Evolutionary conservation across 306 rosid genomes (phyloP), one percentile per base, ranked within the genome.

Genomic region (Lablab purpureus): DNA sequence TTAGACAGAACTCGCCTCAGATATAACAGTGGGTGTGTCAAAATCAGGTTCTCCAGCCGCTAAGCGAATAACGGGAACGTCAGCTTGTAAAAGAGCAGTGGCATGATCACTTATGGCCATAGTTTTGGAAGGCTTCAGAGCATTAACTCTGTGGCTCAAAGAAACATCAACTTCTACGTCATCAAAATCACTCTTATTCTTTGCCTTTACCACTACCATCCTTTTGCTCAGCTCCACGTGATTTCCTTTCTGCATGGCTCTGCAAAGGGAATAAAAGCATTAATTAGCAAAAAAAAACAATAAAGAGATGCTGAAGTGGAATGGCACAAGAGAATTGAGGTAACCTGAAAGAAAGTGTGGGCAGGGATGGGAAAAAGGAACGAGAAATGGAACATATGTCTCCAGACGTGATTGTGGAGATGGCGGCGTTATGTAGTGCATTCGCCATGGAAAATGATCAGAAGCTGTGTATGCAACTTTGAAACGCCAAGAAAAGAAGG

Each of bases 21-120:
- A 87, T 45, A 94, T 87, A 17, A 77, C 66, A 63, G 87, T 36
- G 0, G 97, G 97, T 1, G 98, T 94, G 55, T 90, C 96, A 34
- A 94, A 94, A 85, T 94, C 94, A 6, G 98, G 92, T 30, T 94
- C 98, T 49, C 98, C 97, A 1, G 95, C 91, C 4, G 98, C 90
- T 36, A 91, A 83, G 25, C 92, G 87, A 76, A 93, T 93, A 49
- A 93, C 90, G 1, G 93, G 97, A 30, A 93, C 82, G 2, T 97
- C 97, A 2, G 98, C 91, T 77, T 86, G 87, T 25, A 75, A 85
- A 49, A 93, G 97, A 74, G 97, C 92, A 1, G 92, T 86, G 76
- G 97, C 95, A 40, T 80, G 91, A 81, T 93, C 98, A 41, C 90
- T 90, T 25, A 93, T 88, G 23, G 93, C 94, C 9, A 93, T 80